Base-by-base conservation (phyloP, 805 yeast genomes). In the Metschnikowia gruessii region DNA sequence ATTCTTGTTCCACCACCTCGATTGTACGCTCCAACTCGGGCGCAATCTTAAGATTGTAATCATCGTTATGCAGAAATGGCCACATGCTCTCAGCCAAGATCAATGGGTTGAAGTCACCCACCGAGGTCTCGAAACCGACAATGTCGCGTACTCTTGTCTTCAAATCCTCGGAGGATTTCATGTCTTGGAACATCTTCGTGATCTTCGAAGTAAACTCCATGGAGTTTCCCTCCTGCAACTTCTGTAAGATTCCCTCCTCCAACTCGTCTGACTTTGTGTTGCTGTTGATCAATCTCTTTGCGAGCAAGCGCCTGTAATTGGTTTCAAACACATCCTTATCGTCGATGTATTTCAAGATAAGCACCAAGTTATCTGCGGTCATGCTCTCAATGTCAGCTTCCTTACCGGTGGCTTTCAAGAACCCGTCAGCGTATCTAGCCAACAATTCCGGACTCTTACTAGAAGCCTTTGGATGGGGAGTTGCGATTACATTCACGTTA, bases 281-380 rank as follows among this genome's bases (percentile, higher is more conserved):
- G 56, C 90, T 86, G 61, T 86, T 85, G 58, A 94, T 91, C 56
- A 94, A 77, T 63, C 99, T 80, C 63, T 85, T 87, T 10, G 98
- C 92, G 57, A 94, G 76, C 61, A 85, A 74, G 52, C 97, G 81
- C 65, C 97, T 82, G 67, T 94, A 94, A 70, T 87, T 86, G 51
- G 84, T 85, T 69, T 94, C 98, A 68, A 94, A 95, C 35, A 94
- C 87, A 70, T 95, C 98, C 65, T 90, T 91, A 64, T 94, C 98
- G 37, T 87, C 90, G 48, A 95, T 77, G 62, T 87, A 92, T 60
- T 83, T 84, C 74, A 94, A 88, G 22, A 94, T 75, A 13, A 83
- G 79, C 87, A 92, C 87, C 57, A 94, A 79, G 59, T 91, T 94
- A 56, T 86, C 91, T 39, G 86, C 81, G 43, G 82, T 81, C 83